A percentile compares a stretch with the other conserved stretches of the same genome.
Conservation (phyloP, 202 grass and related monocot species). For the Dendrocalamus latiflorus region DNA sequence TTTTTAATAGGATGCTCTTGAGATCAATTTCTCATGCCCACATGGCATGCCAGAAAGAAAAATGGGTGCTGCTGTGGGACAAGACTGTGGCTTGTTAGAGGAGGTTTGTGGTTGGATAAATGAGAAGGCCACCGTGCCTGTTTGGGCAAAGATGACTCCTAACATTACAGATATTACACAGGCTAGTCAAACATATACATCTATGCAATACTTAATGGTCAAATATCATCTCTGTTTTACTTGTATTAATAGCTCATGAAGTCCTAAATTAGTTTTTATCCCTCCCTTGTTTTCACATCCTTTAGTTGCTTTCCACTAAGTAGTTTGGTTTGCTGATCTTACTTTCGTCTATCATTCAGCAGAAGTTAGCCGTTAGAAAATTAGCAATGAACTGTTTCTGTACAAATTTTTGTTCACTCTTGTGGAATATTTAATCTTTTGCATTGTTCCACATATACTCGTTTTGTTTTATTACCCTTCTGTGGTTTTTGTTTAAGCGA, state of each 20-base stretch:
- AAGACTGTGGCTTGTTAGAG: conserved; percentile 82
- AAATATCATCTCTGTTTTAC: not conserved
- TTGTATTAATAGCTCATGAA: not conserved
- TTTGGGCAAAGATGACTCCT: conserved; percentile 99
- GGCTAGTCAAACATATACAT: conserved; percentile 40
- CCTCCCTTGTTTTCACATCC: not conserved
- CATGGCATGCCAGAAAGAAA: conserved; percentile 98
- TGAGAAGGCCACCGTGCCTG: conserved; percentile 97
- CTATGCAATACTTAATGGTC: not conserved
- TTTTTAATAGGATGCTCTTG: conserved; percentile 73
- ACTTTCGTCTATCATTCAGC: not conserved
- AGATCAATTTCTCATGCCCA: conserved; percentile 99
- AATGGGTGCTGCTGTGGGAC: conserved; percentile 96
- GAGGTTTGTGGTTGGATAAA: conserved; percentile 95
- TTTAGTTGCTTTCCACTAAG: not conserved
- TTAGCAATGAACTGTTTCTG: not conserved
- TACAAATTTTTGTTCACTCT: not conserved
- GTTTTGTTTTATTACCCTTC: not conserved
- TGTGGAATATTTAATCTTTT: not conserved
- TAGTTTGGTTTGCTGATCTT: conserved; percentile 8
- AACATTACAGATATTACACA: conserved; percentile 97
- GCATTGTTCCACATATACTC: not conserved
- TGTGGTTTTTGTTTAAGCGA: not conserved
- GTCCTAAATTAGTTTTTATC: conserved; percentile 1
- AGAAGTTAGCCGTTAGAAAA: conserved; percentile 4